Base-by-base conservation (phyloP, 169 alveolate genomes). In the Plasmodium sp. region DNA sequence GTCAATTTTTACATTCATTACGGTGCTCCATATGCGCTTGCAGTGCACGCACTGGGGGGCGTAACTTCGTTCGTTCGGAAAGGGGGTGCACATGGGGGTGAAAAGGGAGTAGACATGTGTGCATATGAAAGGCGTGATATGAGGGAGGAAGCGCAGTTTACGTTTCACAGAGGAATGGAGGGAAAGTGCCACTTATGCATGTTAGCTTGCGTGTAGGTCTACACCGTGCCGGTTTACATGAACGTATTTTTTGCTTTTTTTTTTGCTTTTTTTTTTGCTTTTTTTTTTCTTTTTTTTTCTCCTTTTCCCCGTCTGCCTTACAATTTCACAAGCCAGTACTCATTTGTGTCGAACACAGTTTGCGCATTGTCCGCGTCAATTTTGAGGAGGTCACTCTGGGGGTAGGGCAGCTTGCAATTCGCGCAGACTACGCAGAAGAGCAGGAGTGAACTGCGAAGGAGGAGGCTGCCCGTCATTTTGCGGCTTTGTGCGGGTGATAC, bases 21-120 rank as follows among this genome's bases (percentile, higher is more conserved):
- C 34, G 43, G 39, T 85, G 45, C 62, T 77, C 93, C 93, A 85
- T 74, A 85, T 85, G 27, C 72, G 84, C 31, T 85, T 73, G 67
- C 93, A 85, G 33, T 85, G 62, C 16, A 33, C 81, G 62, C 93
- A 85, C 3, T 85, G 93, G 22, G 93, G 93, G 43, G 93, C 84
- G 62, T 85, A 85, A 54, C 93, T 85, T 73, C 48, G 74, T 18
- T 51, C 7, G 83, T 74, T 31, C 10, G 5, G 31, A 16, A 39
- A 2, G 34, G 67, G 79, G 79, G 43, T 12, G 43, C 41, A 33
- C 58, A 74, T 9, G 41, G 16, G 39, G 10, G 14, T n/a, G 75
- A n/a, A 62, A 62, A n/a, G 75, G 75, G 36, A 0, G 34, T 62
- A 62, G 75, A 62, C 75, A 18, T 18, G 75, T 62, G 34, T 62